Evolutionary conservation across 306 rosid genomes (phyloP), one percentile per base, ranked within the genome.

Genomic region (Quercus gilva): DNA sequence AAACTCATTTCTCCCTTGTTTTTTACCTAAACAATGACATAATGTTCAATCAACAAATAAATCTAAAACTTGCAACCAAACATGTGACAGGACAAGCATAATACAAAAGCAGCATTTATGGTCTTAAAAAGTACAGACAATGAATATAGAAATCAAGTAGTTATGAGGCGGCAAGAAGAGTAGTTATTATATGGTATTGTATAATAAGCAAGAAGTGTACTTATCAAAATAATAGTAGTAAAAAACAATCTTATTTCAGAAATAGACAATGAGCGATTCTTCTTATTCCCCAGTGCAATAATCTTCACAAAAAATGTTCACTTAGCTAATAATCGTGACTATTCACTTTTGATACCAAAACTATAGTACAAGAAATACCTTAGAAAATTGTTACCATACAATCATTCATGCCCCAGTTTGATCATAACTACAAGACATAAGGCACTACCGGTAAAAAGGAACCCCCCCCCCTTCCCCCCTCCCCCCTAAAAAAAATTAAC

Each of bases 1-100:
- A 77, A 91, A 89, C 90, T 93, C 97, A 78, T 93, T 93, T 80
- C 97, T 93, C 63, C 98, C 99, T 80, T 93, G 99, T 74, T 84
- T 93, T 74, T 91, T 80, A 79, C 99, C 99, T 93, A 64, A 82
- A 85, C 43, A 83, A 61, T n/a, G 49, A 83, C 61, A 83, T 13
- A 53, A n/a, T 11, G 12, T 58, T 57, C 57, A 61, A 6, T 53
- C 37, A 73, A 56, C 25, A 59, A 68, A 53, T 19, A 49, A 56
- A 51, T 63, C 5, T 18, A 29, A 61, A 49, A n/a, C 26, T n/a
- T 65, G 33, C 20, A 43, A 77, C 64, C 71, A 55, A 71, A 73
- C 35, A 76, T 26, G 56, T 69, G 29, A 56, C 63, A 71, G 56
- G 45, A 33, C 60, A 81, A 23, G 37, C 41, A 71, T 68, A 3